Base-by-base conservation (phyloP, 2,329 filamentous ascomycete genomes). In the Botrytis hyacinthi region DNA sequence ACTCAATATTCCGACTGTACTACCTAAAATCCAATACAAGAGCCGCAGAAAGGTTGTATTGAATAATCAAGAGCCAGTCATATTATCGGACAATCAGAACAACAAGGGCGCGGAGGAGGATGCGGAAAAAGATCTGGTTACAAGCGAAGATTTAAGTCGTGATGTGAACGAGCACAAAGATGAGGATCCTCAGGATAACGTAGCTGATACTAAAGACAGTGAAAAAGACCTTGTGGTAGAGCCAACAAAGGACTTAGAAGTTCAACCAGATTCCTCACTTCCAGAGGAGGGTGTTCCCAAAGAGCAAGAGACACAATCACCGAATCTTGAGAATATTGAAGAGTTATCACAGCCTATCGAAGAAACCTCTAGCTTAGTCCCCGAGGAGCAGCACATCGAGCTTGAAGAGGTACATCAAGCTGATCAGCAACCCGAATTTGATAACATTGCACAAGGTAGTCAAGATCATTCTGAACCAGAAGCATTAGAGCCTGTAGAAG, bases 11-110 rank as follows among this genome's bases (percentile, higher is more conserved):
- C 76, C 78, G 29, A 76, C 77, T 44, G 76, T 78, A 4, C 74
- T 78, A 44, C 78, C 78, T 8, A 74, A 74, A 18, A 76, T 79
- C 18, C 72, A 67, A 16, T 79, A 76, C 46, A 75, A 76, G 32
- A 78, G 77, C 72, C 73, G 78, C 37, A 73, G 73, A 66, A 77
- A 75, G 72, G 75, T 75, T 26, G 63, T 71, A 40, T n/a, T 68
- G 26, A 57, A 68, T 20, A 44, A 22, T 1, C 62, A 59, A 29
- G 10, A 54, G 42, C 40, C 40, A 14, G 62, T 48, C 32, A 3
- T 29, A 22, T n/a, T 14, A 35, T 37, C 40, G 20, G 32, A 37
- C 7, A 46, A 48, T 10, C 61, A 37, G 40, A 22, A 72, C 29
- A 69, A 46, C 35, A 63, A 65, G 51, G 37, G 37, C 8, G 20